Conservation (phyloP, 2,329 filamentous ascomycete species). For the Hymenoscyphus scutula region DNA sequence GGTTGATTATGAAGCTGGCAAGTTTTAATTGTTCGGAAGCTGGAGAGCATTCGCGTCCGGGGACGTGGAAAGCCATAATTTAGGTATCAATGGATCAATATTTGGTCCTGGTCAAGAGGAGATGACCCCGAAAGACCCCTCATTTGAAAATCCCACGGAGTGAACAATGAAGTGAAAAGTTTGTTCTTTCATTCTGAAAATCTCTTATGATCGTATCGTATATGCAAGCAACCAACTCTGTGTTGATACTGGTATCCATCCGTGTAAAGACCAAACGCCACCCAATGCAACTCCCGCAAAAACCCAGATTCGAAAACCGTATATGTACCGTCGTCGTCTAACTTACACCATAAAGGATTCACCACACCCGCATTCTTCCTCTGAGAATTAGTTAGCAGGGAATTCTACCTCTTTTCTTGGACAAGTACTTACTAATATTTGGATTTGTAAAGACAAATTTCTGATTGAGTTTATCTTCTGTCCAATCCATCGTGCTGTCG, state of each 20-base stretch:
- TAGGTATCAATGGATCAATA: not conserved
- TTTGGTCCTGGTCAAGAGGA: too few species aligned
- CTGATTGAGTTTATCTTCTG: slow-evolving; percentile 90
- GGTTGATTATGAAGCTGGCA: slow-evolving; percentile 57
- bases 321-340: slow-evolving; percentile 6
- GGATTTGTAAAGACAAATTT: slow-evolving; percentile 95
- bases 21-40: slow-evolving; percentile 38
- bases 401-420: not conserved
- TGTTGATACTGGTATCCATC: slow-evolving; percentile 2
- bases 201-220: not conserved
- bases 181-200: not conserved
- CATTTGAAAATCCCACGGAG: not conserved
- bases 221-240: not conserved
- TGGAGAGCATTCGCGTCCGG: not conserved
- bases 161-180: not conserved
- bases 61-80: too few species aligned
- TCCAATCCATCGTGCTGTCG: slow-evolving; percentile 98
- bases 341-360: slow-evolving; percentile 85
- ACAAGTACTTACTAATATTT: slow-evolving; percentile 81
- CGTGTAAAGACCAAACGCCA: not conserved
- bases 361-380: slow-evolving; percentile 93
- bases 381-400: slow-evolving; percentile 48
- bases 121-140: too few species aligned
- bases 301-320: not conserved
- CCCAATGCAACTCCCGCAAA: not conserved